Evolutionary conservation across 805 yeast genomes (phyloP), one percentile per base, ranked within the genome.

Genomic region (Saccharomycopsis guyanensis): DNA sequence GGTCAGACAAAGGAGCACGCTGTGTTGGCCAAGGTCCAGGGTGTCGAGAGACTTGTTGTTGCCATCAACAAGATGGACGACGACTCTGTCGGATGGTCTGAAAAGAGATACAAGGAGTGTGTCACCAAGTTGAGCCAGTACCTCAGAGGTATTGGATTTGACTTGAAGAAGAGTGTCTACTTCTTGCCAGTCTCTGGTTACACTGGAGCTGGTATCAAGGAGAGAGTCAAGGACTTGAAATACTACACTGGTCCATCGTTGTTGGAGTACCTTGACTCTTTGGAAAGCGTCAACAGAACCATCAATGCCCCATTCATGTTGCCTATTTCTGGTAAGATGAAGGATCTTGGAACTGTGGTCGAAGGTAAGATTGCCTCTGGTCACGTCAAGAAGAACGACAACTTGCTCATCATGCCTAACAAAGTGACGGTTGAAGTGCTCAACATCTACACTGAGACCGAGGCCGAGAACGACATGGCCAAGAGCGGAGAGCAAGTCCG

Each of bases 1-100:
- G 98, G 98, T 57, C 98, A 91, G 72, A 89, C 97, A 32, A 82
- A 97, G 71, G 97, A 89, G 75, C 98, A 91, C 62, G 97, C 97
- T 10, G 72, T 91, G 51, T 74, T 91, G 63, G 98, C 98, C 53
- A 93, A 91, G 74, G 93, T 97, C 43, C 97, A 91, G 70, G 98
- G 98, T 70, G 96, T 91, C 53, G 87, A 91, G 73, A 84, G 82
- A 65, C 76, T 91, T 65, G 73, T 93, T 54, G 96, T 91, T 49
- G 97, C 85, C 45, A 88, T 91, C 57, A 93, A 93, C 73, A 93
- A 93, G 78, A 91, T 93, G 97, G 99, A 93, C 69, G 99, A 93
- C 62, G 84, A 96, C 41, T 93, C 98, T 42, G 99, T 93, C 40
- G 67, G 66, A 54, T 93, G 99, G 99, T 84, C 96, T 22, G 78